Percentiles rank a stretch among this genome's conserved stretches.
Conservation (phyloP, 495 filamentous ascomycete genomes). For the Podospora pseudocomata region DNA sequence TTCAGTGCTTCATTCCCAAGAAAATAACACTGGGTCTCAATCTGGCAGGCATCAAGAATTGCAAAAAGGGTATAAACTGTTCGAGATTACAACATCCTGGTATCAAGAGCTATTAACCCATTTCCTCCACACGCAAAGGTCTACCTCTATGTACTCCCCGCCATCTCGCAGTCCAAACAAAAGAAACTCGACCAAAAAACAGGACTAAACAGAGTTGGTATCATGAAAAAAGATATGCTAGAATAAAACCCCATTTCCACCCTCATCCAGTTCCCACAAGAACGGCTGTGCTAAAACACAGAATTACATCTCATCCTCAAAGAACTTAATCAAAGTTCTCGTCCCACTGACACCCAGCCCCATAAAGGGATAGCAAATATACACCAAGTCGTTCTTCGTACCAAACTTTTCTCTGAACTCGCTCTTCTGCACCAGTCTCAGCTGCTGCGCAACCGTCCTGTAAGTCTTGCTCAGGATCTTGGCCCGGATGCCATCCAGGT, state of each 20-base stretch:
- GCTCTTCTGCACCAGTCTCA: constrained; percentile 75
- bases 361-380: constrained; percentile 77
- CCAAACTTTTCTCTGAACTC: constrained; percentile 87
- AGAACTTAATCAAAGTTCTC: constrained; percentile 75
- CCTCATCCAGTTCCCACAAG: not conserved
- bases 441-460: constrained; percentile 68
- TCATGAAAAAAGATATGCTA: not conserved
- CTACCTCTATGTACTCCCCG: not conserved
- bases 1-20: too few relatives aligned
- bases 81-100: not conserved
- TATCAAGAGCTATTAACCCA: not conserved
- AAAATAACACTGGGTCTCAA: too few relatives aligned
- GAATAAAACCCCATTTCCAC: not conserved
- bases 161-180: not conserved
- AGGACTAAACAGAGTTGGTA: not conserved
- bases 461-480: constrained; percentile 74
- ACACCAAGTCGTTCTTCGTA: constrained; percentile 69
- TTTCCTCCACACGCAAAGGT: not conserved
- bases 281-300: not conserved
- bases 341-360: constrained; percentile 73
- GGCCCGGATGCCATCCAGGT: constrained; percentile 67
- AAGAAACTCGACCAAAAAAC: not conserved
- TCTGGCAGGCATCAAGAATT: not conserved
- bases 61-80: not conserved
- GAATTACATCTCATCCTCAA: constrained; percentile 61